Conservation (phyloP, 1,284 basidiomycete genomes). For the Ceratobasidium theobromae region DNA sequence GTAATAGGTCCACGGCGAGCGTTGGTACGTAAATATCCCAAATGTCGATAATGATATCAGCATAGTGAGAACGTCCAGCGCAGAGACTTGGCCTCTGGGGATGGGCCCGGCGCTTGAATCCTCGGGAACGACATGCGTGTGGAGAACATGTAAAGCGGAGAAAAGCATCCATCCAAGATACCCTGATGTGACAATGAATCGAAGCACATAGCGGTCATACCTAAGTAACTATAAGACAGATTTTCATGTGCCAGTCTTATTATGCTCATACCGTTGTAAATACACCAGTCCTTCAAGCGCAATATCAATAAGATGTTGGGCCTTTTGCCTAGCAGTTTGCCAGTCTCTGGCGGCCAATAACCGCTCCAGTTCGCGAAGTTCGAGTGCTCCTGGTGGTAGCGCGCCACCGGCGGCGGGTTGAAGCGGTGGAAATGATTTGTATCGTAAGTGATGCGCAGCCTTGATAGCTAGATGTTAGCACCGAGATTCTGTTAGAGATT, state of each 20-base stretch:
- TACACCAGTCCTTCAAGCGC: constrained; percentile 73
- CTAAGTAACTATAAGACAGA: constrained; percentile 40
- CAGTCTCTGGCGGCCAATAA: constrained; percentile 47
- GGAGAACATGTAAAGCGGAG: constrained; percentile 20
- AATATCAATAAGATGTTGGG: constrained; percentile 57
- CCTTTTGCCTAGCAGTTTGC: constrained; percentile 53
- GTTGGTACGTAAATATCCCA: constrained; percentile 64
- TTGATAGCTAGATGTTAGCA: constrained; percentile 64
- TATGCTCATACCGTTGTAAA: constrained; percentile 67
- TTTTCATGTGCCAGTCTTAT: background rate
- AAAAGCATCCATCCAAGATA: constrained; percentile 72
- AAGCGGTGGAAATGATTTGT: constrained; percentile 56
- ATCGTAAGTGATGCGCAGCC: constrained; percentile 57
- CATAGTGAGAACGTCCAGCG: constrained; percentile 39
- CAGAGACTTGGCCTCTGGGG: constrained; percentile 42
- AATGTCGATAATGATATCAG: constrained; percentile 45
- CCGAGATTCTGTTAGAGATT: background rate
- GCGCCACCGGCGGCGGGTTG: constrained; percentile 42
- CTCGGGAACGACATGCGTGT: constrained; percentile 33
- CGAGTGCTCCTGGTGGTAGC: constrained; percentile 47
- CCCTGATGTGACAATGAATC: constrained; percentile 66
- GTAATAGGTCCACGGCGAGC: constrained; percentile 73
- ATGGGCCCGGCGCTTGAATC: constrained; percentile 39
- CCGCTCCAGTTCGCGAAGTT: constrained; percentile 47
- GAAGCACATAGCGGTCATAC: constrained; percentile 76